Evolutionary conservation across 2,329 filamentous ascomycete species (phyloP).

Genomic region (Alternaria hordeiaustralica): DNA sequence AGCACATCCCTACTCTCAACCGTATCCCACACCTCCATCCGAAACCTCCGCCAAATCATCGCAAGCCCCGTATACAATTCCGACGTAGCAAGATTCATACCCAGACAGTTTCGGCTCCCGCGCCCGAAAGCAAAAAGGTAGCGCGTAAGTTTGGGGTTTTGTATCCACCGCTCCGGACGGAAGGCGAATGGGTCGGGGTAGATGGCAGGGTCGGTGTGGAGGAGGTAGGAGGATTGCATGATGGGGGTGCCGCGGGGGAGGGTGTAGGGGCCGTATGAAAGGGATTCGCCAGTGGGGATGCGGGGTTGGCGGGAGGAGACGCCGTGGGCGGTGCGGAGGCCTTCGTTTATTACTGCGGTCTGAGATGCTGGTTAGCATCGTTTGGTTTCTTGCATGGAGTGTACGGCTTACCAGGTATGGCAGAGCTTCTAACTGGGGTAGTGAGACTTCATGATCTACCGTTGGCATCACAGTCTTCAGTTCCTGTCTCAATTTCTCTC

Average conservation of each 20-base stretch:
- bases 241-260: slow-evolving; percentile 37
- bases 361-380: background rate
- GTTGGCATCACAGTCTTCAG: background rate
- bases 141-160: slow-evolving; percentile 11
- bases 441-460: background rate
- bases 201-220: slow-evolving; percentile 34
- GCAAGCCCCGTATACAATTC: slow-evolving; percentile 17
- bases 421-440: background rate
- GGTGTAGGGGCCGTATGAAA: slow-evolving; percentile 16
- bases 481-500: background rate
- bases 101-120: slow-evolving; percentile 16
- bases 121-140: slow-evolving; percentile 16
- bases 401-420: background rate
- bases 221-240: slow-evolving; percentile 36
- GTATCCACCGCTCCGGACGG: slow-evolving; percentile 38
- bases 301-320: slow-evolving; percentile 32
- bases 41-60: slow-evolving; percentile 8
- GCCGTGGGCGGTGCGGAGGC: slow-evolving; percentile 29
- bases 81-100: slow-evolving; percentile 20
- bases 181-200: slow-evolving; percentile 30
- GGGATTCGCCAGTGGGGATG: slow-evolving; percentile 25
- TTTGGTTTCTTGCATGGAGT: background rate
- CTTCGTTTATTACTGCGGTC: slow-evolving; percentile 13
- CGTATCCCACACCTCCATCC: slow-evolving; percentile 16
- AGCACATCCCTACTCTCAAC: slow-evolving; percentile 16